phyloP scores from a whole-genome alignment of 2,329 filamentous ascomycete genomes.

The Sordariomycetes sp. region DNA sequence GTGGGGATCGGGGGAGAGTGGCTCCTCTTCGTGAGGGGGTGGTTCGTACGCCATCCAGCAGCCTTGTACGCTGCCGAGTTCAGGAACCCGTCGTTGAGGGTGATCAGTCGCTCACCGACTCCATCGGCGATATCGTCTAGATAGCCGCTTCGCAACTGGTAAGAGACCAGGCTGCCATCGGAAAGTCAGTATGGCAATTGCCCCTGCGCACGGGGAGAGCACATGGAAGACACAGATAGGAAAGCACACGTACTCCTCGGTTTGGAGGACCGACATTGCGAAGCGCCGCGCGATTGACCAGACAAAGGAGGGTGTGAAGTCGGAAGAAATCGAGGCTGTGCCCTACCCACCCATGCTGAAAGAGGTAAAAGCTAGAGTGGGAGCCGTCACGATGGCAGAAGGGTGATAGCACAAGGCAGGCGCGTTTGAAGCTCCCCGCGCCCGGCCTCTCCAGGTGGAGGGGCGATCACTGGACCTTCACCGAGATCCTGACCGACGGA shows the following conservation, averaged over 20 bases:
- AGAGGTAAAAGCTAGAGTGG: neutral
- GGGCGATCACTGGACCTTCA: neutral
- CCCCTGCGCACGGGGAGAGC: neutral
- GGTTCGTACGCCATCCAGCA: slow-evolving; percentile 68
- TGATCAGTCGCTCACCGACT: slow-evolving; percentile 75
- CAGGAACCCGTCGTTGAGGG: slow-evolving; percentile 66
- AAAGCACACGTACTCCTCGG: slow-evolving; percentile 25
- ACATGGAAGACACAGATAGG: neutral
- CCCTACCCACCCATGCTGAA: neutral
- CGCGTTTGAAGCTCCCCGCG: neutral
- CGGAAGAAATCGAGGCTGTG: neutral
- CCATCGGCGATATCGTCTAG: slow-evolving; percentile 73
- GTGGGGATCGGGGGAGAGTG: slow-evolving; percentile 82
- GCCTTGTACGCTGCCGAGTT: slow-evolving; percentile 75
- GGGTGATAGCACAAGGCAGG: neutral
- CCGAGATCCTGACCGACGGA: neutral
- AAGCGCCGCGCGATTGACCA: neutral
- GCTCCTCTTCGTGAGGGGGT: slow-evolving; percentile 67
- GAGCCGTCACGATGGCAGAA: neutral
- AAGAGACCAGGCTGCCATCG: slow-evolving; percentile 58
- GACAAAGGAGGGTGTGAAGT: neutral
- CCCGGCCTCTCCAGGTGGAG: neutral
- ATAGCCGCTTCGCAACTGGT: slow-evolving; percentile 72
- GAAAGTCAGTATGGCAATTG: slow-evolving; percentile 6
- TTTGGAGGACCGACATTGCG: slow-evolving; percentile 31